phyloP scores from a whole-genome alignment of 2,329 filamentous ascomycete genomes.

The Alternaria panax region DNA sequence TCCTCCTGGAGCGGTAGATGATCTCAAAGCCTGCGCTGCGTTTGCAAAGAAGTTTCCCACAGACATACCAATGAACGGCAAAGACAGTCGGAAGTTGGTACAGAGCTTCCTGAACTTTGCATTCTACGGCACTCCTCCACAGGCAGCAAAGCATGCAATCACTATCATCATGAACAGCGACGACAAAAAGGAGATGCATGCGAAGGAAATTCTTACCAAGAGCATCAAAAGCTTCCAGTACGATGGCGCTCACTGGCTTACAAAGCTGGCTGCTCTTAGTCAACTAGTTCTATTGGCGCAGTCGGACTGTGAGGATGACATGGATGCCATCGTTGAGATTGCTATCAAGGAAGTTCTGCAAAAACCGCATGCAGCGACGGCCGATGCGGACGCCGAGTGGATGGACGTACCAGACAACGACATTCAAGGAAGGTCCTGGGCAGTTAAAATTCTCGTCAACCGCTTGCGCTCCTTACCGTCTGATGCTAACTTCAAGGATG shows the following conservation, averaged over 20 bases:
- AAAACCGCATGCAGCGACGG: conserved; percentile 65
- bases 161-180: conserved; percentile 83
- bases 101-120: conserved; percentile 85
- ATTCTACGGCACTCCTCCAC: conserved; percentile 78
- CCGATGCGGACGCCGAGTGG: conserved; percentile 61
- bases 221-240: conserved; percentile 78
- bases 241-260: conserved; percentile 75
- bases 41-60: conserved; percentile 86
- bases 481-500: conserved; percentile 56
- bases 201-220: conserved; percentile 80
- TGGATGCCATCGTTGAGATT: conserved; percentile 80
- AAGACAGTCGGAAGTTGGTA: conserved; percentile 76
- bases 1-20: conserved; percentile 80
- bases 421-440: conserved; percentile 81
- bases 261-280: conserved; percentile 73
- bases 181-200: conserved; percentile 82
- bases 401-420: conserved; percentile 75
- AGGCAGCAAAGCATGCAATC: conserved; percentile 91
- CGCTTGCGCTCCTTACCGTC: conserved; percentile 69
- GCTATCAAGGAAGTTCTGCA: conserved; percentile 77
- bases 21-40: conserved; percentile 90
- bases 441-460: conserved; percentile 86
- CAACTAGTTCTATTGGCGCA: conserved; percentile 79
- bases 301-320: conserved; percentile 72
- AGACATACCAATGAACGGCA: conserved; percentile 70